Evolutionary conservation across 371 early-diverging fungal genomes (phyloP).

Genomic region (Lichtheimia ornata): DNA sequence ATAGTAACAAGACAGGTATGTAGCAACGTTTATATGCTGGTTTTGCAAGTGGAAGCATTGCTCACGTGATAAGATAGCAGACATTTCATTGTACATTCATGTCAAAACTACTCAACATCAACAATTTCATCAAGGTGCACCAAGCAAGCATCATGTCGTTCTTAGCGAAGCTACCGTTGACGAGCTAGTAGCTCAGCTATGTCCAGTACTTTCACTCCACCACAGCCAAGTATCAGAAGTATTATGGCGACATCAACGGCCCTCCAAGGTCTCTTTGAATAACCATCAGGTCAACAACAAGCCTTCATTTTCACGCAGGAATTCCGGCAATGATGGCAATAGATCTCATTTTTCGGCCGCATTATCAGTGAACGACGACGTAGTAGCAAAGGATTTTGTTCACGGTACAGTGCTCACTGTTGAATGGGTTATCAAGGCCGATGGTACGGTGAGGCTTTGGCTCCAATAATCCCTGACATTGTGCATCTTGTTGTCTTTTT

Average conservation of each 20-base stretch:
- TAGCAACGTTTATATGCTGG: not conserved
- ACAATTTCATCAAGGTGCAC: not conserved
- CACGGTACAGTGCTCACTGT: conserved; percentile 3
- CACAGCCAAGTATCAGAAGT: conserved; percentile 19
- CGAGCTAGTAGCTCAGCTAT: conserved; percentile 15
- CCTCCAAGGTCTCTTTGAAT: not conserved
- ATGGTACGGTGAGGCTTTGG: conserved; percentile 13
- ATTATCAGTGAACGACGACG: conserved; percentile 4
- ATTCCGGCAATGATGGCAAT: not conserved
- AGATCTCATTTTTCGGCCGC: not conserved
- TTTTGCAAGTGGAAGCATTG: not conserved
- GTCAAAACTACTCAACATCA: not conserved
- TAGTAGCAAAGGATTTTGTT: conserved; percentile 4
- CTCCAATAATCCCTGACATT: not conserved
- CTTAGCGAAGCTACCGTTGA: conserved; percentile 5
- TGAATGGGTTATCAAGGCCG: conserved; percentile 24
- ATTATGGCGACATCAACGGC: conserved; percentile 15
- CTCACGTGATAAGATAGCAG: not conserved
- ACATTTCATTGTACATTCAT: not conserved
- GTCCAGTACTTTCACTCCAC: conserved; percentile 19
- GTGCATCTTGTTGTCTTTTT: not conserved
- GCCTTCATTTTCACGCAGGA: conserved; percentile 2
- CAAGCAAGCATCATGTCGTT: conserved; percentile 3
- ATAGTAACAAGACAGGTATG: not conserved
- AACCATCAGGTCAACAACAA: not conserved